Evolutionary conservation across 2,329 filamentous ascomycete species (phyloP), one percentile per base, ranked within the genome.

Genomic region (Penicillium janthinellum): DNA sequence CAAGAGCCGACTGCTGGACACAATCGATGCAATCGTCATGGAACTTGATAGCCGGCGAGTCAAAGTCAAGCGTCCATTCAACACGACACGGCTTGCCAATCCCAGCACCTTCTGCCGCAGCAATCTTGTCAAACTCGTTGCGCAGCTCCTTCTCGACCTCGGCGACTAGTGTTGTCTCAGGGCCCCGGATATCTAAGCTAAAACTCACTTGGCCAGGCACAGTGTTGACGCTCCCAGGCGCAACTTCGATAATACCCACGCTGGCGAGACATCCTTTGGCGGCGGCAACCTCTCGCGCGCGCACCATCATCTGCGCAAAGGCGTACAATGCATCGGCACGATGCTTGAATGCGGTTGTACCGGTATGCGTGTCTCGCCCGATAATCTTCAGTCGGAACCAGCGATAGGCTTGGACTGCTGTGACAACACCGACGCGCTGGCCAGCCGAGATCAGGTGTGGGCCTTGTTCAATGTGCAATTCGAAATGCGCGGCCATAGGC

Each of bases 391-490:
- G 74, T 0, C 85, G 88, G 72, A 87, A 87, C 90, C 90, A 92
- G 59, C 86, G 85, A 73, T 90, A 92, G 5, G 88, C 88, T 71
- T 92, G 90, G 1, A 90, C 89, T 2, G 89, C 89, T 35, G 84
- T 83, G 4, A 93, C 90, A 6, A 90, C 83, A 22, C 88, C 88
- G 54, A 94, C 83, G 56, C 87, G 86, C 64, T 87, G 82, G 28
- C 81, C 77, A 31, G 83, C 81, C 15, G 82, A 82, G 68, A 93
- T 87, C 0, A 96, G 82, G 37, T 91, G 85, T 0, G 90, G 90
- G 0, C 90, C 90, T 72, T 96, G 92, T 72, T 96, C 91, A 49
- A 93, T 93, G 69, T 93, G 90, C 4, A 93, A 79, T 72, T 93
- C 90, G 67, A 93, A 92, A 70, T 92, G 90, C 0, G 89, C 90